phyloP scores from a whole-genome alignment of 2,329 filamentous ascomycete genomes.

The Neodidymelliopsis sp. region DNA sequence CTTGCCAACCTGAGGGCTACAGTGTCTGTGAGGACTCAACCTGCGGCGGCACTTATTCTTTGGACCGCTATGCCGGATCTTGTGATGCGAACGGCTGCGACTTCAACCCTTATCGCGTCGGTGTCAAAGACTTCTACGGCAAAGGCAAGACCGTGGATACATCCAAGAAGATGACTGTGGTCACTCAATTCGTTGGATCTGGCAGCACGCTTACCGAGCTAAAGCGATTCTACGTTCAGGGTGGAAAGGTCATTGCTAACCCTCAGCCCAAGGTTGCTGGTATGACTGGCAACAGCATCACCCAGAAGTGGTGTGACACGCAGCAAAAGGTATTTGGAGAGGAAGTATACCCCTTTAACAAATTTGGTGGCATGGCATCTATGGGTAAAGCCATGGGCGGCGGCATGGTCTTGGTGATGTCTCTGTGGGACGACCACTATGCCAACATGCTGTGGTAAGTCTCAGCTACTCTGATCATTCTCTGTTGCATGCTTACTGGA shows the following conservation, averaged over 20 bases:
- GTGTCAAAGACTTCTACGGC: conserved; percentile 69
- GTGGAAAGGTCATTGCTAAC: conserved; percentile 57
- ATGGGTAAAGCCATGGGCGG: conserved; percentile 62
- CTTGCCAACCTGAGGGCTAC: conserved; percentile 62
- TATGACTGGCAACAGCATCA: conserved; percentile 49
- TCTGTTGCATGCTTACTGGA: too few relatives aligned
- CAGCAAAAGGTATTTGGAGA: conserved; percentile 40
- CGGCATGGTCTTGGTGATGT: conserved; percentile 70
- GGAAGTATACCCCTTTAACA: conserved; percentile 57
- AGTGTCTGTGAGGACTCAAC: conserved; percentile 60
- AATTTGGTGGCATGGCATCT: conserved; percentile 62
- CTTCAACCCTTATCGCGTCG: conserved; percentile 66
- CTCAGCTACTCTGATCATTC: too few relatives aligned
- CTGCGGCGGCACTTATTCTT: conserved; percentile 55
- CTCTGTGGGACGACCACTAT: conserved; percentile 69
- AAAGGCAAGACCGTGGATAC: conserved; percentile 57
- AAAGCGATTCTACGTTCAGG: conserved; percentile 58
- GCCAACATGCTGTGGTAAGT: conserved; percentile 78
- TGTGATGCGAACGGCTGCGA: conserved; percentile 75
- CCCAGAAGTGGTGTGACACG: conserved; percentile 40
- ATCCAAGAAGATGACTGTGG: conserved; percentile 53
- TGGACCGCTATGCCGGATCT: conserved; percentile 67
- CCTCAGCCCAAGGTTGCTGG: conserved; percentile 54
- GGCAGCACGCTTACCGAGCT: conserved; percentile 54
- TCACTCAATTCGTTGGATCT: conserved; percentile 57